Evolutionary conservation across 2,329 filamentous ascomycete species (phyloP), one percentile per base, ranked within the genome.

Genomic region (Cordyceps cateniannulata): DNA sequence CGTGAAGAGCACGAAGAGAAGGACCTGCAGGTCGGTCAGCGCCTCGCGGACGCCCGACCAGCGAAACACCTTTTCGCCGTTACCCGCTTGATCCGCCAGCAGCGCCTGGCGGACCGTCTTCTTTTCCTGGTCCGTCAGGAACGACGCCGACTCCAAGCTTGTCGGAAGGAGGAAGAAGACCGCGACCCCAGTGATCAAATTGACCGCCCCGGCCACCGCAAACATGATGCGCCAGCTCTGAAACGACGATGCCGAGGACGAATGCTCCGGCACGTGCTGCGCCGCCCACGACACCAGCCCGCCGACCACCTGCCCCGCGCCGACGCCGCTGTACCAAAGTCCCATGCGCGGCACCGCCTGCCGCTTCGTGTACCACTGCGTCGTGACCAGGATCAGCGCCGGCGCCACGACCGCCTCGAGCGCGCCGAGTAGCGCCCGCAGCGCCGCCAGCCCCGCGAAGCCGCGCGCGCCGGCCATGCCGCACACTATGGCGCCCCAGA

Each of bases 81-180:
- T 72, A n/a, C 75, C 75, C 1, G 72, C 73, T 45, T 73, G 65
- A 60, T 82, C 77, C 0, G 75, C 68, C 5, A 73, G 79, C 42
- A 91, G 77, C 67, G 85, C 88, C 62, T 80, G 82, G 3, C 86
- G 84, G 0, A 81, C 85, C 22, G 84, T 55, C 3, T 24, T 14
- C 59, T 65, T 69, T n/a, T 70, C 69, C 40, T 59, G 40, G 1
- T 64, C 61, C 9, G 57, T 62, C 29, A 70, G 55, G 59, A 67
- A 69, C 29, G 38, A 59, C 49, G 68, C 68, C 20, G 56, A 49
- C 12, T 50, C 44, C 10, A 67, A 55, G 9, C 61, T 47, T 59
- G 79, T 74, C 0, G 81, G 81, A 10, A 84, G 74, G 24, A 76
- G 66, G 47, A 73, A 65, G 56, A 76, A 73, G 29, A 83, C 63